Percentiles rank a stretch among this genome's conserved stretches.
Conservation (phyloP, 768 basidiomycete species). For the Collybia sordida region DNA sequence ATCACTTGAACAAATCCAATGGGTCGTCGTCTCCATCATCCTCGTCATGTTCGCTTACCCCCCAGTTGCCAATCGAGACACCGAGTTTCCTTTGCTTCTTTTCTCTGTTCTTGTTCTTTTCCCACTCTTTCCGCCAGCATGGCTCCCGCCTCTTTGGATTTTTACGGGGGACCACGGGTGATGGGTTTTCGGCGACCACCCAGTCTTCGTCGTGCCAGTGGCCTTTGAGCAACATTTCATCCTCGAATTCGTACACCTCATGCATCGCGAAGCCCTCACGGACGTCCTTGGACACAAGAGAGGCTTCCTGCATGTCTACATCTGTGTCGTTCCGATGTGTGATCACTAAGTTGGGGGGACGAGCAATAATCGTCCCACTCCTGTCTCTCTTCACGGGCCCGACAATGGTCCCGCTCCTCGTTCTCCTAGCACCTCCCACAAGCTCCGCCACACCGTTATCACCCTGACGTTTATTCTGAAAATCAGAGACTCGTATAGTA, state of each 20-base stretch:
- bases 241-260: conserved; percentile 10
- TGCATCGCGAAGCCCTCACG: conserved; percentile 21
- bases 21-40: conserved; percentile 19
- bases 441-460: conserved; percentile 1
- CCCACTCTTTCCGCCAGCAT: conserved; percentile 5
- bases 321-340: background rate
- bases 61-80: conserved; percentile 4
- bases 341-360: background rate
- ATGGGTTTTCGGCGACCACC: conserved; percentile 37
- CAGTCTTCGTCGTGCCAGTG: conserved; percentile 28
- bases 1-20: conserved; percentile 13
- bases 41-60: conserved; percentile 12
- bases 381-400: conserved; percentile 19
- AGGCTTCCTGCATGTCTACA: conserved; percentile 4
- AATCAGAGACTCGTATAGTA: conserved; percentile 53
- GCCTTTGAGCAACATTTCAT: conserved; percentile 17
- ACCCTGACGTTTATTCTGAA: conserved; percentile 14
- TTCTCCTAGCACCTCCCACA: conserved; percentile 31
- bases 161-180: conserved; percentile 28
- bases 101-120: background rate
- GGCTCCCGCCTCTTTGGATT: background rate
- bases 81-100: too few relatives aligned
- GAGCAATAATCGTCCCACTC: conserved; percentile 17
- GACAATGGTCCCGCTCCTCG: conserved; percentile 50
- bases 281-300: background rate